Base-by-base conservation (phyloP, 306 rosid genomes). In the Quercus engelmannii region DNA sequence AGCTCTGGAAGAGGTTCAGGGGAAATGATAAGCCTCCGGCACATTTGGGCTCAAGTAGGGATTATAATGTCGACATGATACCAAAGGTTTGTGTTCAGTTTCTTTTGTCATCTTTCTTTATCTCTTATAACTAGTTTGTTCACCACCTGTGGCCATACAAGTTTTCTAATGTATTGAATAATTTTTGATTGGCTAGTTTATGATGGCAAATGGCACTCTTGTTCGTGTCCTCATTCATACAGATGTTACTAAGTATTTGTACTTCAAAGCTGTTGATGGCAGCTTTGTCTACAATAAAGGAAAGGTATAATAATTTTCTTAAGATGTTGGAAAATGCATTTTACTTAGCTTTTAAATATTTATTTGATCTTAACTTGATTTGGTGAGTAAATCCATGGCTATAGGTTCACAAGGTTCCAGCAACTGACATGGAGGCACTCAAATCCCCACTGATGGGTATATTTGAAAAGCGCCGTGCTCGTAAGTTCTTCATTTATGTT, bases 211-310 rank as follows among this genome's bases (percentile, higher is more conserved):
- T 83, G 99, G 98, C 30, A 90, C 86, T 75, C 88, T 96, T 38
- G 99, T 96, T 64, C 92, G 99, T 68, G 99, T 93, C 54, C 99
- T 96, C 61, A 96, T 93, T 71, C 98, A 96, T 74, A 96, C 99
- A 2, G 92, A 93, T 82, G 99, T 96, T 49, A 96, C 99, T 20
- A 96, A 96, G 90, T 96, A 96, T 87, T 87, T 96, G 83, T 90
- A 83, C 74, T 96, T 96, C 75, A 96, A 93, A 83, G 99, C 99
- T 35, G 99, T 93, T 71, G 99, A 95, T 82, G 90, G 92, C 2
- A 80, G 90, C 84, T 86, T 62, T 55, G 92, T 88, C 51, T 95
- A 76, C 79, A 93, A 95, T 76, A 93, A 91, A 74, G 94, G 89
- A 79, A 95, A 93, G 93, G 99, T 92, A 68, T 12, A 68, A 6